Percentiles rank a stretch among this genome's conserved stretches.
Evolutionary conservation across 176 grass and related monocot species (phyloP).

Genomic region (Hyparrhenia diplandra): DNA sequence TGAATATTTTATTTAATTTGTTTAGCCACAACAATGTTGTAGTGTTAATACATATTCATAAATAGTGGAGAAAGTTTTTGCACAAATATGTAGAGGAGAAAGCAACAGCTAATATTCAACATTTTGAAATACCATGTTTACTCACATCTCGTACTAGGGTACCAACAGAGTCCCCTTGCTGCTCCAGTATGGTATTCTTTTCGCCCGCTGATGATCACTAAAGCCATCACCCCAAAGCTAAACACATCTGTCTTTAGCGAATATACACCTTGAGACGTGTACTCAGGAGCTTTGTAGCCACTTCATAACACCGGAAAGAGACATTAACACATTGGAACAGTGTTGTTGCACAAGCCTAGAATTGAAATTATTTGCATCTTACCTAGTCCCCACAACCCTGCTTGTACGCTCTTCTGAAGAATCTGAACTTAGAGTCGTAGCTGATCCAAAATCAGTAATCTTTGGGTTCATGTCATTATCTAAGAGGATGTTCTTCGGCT

Average conservation of each 20-base stretch:
- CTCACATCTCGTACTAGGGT: slow-evolving; percentile 48
- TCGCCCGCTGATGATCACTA: slow-evolving; percentile 37
- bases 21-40: neutral
- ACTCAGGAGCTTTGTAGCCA: slow-evolving; percentile 52
- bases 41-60: neutral
- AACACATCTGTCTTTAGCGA: slow-evolving; percentile 57
- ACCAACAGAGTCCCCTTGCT: slow-evolving; percentile 30
- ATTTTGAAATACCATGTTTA: neutral
- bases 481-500: slow-evolving; percentile 33
- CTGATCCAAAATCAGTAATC: slow-evolving; percentile 42
- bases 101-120: neutral
- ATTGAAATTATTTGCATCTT: neutral
- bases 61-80: neutral
- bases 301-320: neutral
- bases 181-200: slow-evolving; percentile 27
- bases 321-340: neutral
- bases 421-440: slow-evolving; percentile 31
- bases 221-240: slow-evolving; percentile 43
- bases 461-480: slow-evolving; percentile 37
- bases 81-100: neutral
- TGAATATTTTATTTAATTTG: slow-evolving; percentile 2
- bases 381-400: slow-evolving; percentile 47
- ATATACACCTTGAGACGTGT: slow-evolving; percentile 31
- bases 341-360: neutral
- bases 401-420: slow-evolving; percentile 16